Evolutionary conservation across 352 stramenopile species (phyloP), one percentile per base, ranked within the genome.

Genomic region (Phytophthora nicotianae): DNA sequence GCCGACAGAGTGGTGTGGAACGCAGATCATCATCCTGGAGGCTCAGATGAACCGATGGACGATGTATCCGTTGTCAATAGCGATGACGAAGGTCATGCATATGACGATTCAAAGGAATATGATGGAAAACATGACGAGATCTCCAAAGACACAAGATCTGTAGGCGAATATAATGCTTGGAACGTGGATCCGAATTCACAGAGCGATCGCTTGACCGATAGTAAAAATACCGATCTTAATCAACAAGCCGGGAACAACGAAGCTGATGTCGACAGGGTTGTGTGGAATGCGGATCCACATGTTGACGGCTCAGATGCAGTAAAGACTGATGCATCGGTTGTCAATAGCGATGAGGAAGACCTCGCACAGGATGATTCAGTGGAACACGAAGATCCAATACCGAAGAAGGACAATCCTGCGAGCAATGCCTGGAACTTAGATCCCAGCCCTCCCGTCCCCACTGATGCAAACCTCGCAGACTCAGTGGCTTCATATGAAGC

Each of bases 241-340:
- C 29, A 35, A 35, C 29, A 35, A 35, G 7, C 24, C 24, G 7
- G 7, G 3, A 7, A 29, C 24, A 40, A 16, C 24, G 51, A 53
- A 17, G 20, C n/a, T 21, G 27, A 43, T 32, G 26, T 13, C 2
- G 51, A 51, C 3, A 47, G 35, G 5, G 37, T 40, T 6, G 27
- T 60, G 32, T 69, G 65, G 65, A 72, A 72, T 61, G 23, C 40
- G 35, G 52, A 68, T 42, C 64, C 58, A 29, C 14, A 58, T 35
- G 10, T 14, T n/a, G 37, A 10, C 40, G 33, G 11, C 16, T 26
- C 53, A 29, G 29, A 37, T 43, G 17, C 24, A 20, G 21, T 26
- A 11, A 16, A 17, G 23, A 27, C 50, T n/a, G 40, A 52, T 47
- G 11, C 8, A 3, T 21, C 16, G n/a, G 8, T 29, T 48, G n/a